Base-by-base conservation (phyloP, 2,329 filamentous ascomycete species). In the Scedosporium aurantiacum region DNA sequence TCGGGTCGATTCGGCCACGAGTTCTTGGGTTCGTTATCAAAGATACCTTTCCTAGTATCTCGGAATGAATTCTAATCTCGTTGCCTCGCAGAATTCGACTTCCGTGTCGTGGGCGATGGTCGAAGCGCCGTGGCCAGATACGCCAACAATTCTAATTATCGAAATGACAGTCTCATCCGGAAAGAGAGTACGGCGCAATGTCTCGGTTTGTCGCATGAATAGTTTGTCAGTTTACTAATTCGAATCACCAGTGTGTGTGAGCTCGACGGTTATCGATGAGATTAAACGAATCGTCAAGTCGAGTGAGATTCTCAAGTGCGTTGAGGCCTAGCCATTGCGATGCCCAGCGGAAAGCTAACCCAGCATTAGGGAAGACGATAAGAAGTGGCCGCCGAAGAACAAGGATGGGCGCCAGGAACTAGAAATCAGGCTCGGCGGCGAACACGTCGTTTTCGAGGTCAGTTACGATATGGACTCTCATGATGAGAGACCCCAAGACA, bases 81-180 rank as follows among this genome's bases (percentile, higher is more conserved):
- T 47, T 4, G 21, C 16, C 50, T 8, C 50, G 1, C 67, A 97
- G 93, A 99, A 75, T 99, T 99, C 74, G 94, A 99, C 73, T 94
- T 99, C 70, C 85, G 93, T 61, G 90, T 91, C 25, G 84, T 97
- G 55, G 91, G 91, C 61, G 94, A 99, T 73, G 94, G 94, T 59
- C 86, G 90, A 64, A 97, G 92, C 72, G 94, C 94, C 6, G 90
- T 94, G 60, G 91, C 93, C 37, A 87, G 94, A 75, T 99, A 99
- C 77, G 94, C 94, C 66, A 99, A 99, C 81, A 99, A 99, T 76
- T 97, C 93, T 62, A 99, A 99, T 77, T 99, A 99, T 78, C 87
- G 94, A 70, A 99, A 99, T 76, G 94, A 99, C 73, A 97, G 92
- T 65, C 79, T 99, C 68, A 99, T 99, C 71, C 89, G 94, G 66